phyloP scores from a whole-genome alignment of 768 basidiomycete genomes.

The Phaffia tasmanica region DNA sequence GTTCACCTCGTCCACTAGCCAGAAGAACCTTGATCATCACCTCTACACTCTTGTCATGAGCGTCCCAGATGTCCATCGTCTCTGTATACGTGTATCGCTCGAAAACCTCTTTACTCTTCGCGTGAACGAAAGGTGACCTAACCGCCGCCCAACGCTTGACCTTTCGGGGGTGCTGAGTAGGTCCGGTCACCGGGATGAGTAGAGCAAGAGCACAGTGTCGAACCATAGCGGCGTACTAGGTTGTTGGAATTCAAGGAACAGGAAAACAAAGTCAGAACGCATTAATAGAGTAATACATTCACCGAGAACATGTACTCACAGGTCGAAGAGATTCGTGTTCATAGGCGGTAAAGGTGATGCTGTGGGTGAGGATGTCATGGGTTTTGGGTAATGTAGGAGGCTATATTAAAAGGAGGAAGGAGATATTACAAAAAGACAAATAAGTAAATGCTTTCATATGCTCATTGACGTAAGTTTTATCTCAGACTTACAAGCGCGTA shows the following conservation, averaged over 20 bases:
- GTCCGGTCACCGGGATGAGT: conserved; percentile 18
- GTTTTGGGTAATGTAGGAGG: conserved; percentile 19
- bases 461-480: not conserved
- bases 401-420: not conserved
- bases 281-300: too few species aligned
- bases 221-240: conserved; percentile 23
- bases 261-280: not conserved
- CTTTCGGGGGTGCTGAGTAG: not conserved
- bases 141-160: conserved; percentile 22
- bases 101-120: conserved; percentile 17
- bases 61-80: conserved; percentile 22
- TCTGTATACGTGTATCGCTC: conserved; percentile 13
- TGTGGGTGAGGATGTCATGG: conserved; percentile 22
- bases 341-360: conserved; percentile 22
- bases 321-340: conserved; percentile 8
- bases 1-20: conserved; percentile 21
- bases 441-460: not conserved
- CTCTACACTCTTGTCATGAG: conserved; percentile 23
- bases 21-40: conserved; percentile 21
- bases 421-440: not conserved
- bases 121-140: conserved; percentile 18
- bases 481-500: conserved; percentile 20
- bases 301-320: conserved; percentile 2
- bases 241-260: not conserved
- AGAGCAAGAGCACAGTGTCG: conserved; percentile 24